Percentiles rank a stretch among this genome's conserved stretches.
Conservation (phyloP, 257 asterid genomes). For the Marsdenia floribunda region DNA sequence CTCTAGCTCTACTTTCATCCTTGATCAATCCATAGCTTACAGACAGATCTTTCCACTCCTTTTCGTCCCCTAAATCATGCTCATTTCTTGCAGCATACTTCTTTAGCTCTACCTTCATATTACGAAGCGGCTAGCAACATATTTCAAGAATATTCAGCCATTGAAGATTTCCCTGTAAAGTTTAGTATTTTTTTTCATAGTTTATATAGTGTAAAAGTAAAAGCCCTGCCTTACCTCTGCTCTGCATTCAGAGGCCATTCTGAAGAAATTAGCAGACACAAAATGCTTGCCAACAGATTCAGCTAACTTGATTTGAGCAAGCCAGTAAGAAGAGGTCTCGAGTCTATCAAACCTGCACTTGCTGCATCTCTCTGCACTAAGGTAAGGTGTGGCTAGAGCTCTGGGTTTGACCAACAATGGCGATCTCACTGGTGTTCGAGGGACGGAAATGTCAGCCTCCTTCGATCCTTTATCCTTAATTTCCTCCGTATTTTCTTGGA, state of each 20-base stretch:
- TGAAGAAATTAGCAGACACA: constrained; percentile 58
- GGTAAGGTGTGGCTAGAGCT: constrained; percentile 45
- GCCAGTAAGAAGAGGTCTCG: constrained; percentile 68
- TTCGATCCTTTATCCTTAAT: constrained; percentile 10
- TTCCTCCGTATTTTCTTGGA: constrained; percentile 25
- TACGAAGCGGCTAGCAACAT: constrained; percentile 49
- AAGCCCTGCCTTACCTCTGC: constrained; percentile 48
- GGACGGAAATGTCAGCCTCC: constrained; percentile 10
- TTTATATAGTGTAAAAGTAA: too few relatives aligned
- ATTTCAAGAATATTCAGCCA: not conserved
- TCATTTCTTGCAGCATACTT: constrained; percentile 53
- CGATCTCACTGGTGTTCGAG: constrained; percentile 42
- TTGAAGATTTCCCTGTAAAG: not conserved
- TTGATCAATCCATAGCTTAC: constrained; percentile 47
- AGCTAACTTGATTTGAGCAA: constrained; percentile 67
- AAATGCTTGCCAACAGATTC: constrained; percentile 61
- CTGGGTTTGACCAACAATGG: constrained; percentile 30
- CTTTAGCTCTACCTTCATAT: constrained; percentile 55
- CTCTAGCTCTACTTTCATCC: constrained; percentile 23
- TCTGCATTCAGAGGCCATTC: constrained; percentile 53
- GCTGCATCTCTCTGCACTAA: constrained; percentile 66
- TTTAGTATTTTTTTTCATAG: too few relatives aligned
- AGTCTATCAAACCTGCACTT: constrained; percentile 71
- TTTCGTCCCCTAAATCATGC: constrained; percentile 32
- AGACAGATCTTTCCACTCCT: constrained; percentile 48